phyloP scores from a whole-genome alignment of 2,329 filamentous ascomycete genomes.

The Thielaviopsis populi region DNA sequence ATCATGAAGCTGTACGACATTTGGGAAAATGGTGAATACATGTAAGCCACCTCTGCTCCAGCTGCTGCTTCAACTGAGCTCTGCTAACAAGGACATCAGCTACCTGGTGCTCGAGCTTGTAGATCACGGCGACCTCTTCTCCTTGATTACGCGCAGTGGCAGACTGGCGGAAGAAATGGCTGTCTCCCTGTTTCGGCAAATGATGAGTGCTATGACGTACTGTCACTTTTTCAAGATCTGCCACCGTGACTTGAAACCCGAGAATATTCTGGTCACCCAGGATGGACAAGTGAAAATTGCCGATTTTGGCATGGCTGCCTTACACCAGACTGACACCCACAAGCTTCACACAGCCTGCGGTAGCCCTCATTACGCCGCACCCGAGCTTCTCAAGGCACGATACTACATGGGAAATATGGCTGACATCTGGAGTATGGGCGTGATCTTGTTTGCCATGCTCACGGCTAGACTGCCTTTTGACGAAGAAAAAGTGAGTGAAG shows the following conservation, averaged over 20 bases:
- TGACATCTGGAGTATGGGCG: conserved; percentile 89
- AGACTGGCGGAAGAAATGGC: conserved; percentile 66
- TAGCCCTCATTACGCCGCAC: conserved; percentile 91
- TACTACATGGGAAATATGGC: conserved; percentile 73
- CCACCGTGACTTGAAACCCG: conserved; percentile 89
- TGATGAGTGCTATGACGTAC: conserved; percentile 81
- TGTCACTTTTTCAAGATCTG: conserved; percentile 92
- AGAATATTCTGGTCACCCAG: conserved; percentile 79
- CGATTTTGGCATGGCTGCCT: conserved; percentile 94
- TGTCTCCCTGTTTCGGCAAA: conserved; percentile 78
- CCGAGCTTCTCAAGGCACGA: conserved; percentile 66
- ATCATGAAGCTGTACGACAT: conserved; percentile 92
- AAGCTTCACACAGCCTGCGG: conserved; percentile 82
- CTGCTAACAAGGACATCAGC: conserved; percentile 30
- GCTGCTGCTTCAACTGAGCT: neutral
- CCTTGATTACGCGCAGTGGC: conserved; percentile 62
- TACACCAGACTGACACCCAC: conserved; percentile 65
- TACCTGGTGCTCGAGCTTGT: conserved; percentile 93
- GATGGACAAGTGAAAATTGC: conserved; percentile 76
- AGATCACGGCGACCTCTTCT: conserved; percentile 64
- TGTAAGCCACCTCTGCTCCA: conserved; percentile 43
- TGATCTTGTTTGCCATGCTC: conserved; percentile 78
- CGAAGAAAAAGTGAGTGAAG: conserved; percentile 43
- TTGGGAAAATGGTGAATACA: conserved; percentile 90
- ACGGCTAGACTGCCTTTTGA: conserved; percentile 76